phyloP scores from a whole-genome alignment of 2,329 filamentous ascomycete genomes.

The Pseudogymnoascus sp. region DNA sequence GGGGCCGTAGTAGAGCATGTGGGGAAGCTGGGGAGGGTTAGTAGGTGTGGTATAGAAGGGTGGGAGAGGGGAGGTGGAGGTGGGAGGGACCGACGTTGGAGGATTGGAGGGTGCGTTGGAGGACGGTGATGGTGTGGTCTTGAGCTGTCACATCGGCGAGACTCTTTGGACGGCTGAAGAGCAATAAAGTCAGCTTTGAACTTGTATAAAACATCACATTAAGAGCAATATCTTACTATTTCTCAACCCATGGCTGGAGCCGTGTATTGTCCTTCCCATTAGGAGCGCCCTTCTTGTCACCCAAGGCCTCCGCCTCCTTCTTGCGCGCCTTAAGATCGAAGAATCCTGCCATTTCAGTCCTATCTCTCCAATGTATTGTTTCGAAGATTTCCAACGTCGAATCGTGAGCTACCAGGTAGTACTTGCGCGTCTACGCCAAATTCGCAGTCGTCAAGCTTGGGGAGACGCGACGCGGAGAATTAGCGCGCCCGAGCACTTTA shows the following conservation, averaged over 20 bases:
- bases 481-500: constrained; percentile 2
- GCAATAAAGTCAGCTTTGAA: constrained; percentile 24
- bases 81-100: constrained; percentile 57
- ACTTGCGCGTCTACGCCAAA: neutral
- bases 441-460: neutral
- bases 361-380: neutral
- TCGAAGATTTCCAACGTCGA: neutral
- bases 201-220: neutral
- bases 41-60: neutral
- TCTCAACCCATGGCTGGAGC: constrained; percentile 94
- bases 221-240: constrained; percentile 60
- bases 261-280: constrained; percentile 52
- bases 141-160: constrained; percentile 93
- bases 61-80: neutral
- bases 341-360: constrained; percentile 66
- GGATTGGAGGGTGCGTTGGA: constrained; percentile 87
- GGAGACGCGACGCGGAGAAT: constrained; percentile 4
- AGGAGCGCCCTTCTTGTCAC: constrained; percentile 53
- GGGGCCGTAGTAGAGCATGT: constrained; percentile 99
- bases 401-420: neutral
- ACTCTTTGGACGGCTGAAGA: constrained; percentile 73
- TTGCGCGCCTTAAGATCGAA: constrained; percentile 93
- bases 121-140: constrained; percentile 90
- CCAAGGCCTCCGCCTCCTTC: constrained; percentile 60
- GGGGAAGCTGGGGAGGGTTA: constrained; percentile 58